Percentiles rank a stretch among this genome's conserved stretches.
Evolutionary conservation across 225 moss, liverwort and hornwort species (phyloP).

Genomic region (Thuidium tamariscinum): DNA sequence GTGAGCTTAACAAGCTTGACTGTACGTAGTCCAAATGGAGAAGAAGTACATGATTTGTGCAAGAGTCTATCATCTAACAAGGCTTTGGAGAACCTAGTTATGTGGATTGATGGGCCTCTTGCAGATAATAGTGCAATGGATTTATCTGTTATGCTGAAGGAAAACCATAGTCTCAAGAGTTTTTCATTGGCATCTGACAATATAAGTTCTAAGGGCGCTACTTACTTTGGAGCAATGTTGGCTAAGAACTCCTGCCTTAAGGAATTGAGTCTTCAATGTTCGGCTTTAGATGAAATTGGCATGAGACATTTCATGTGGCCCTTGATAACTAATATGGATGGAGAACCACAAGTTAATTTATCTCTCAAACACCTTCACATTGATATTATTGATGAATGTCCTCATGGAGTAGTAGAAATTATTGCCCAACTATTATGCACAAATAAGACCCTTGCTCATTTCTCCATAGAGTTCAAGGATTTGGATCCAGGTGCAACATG

Average conservation of each 20-base stretch:
- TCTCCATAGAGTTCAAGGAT: accelerated
- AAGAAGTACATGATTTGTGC: neutral
- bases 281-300: accelerated
- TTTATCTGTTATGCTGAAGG: neutral
- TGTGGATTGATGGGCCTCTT: accelerated
- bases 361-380: neutral
- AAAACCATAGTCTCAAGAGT: neutral
- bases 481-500: accelerated
- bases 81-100: neutral
- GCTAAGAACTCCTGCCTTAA: neutral
- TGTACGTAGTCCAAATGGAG: accelerated
- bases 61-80: neutral
- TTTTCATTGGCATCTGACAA: accelerated
- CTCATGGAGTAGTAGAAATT: accelerated
- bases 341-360: accelerated
- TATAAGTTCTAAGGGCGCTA: accelerated
- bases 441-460: accelerated
- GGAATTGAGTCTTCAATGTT: accelerated
- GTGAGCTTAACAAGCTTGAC: too few relatives aligned
- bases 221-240: neutral
- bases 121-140: accelerated
- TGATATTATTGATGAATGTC: accelerated
- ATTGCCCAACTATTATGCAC: accelerated
- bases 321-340: neutral
- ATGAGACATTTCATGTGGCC: neutral